Percentiles rank a stretch among this genome's conserved stretches.
Conservation (phyloP, 768 basidiomycete species). For the Pleurotus tuoliensis region DNA sequence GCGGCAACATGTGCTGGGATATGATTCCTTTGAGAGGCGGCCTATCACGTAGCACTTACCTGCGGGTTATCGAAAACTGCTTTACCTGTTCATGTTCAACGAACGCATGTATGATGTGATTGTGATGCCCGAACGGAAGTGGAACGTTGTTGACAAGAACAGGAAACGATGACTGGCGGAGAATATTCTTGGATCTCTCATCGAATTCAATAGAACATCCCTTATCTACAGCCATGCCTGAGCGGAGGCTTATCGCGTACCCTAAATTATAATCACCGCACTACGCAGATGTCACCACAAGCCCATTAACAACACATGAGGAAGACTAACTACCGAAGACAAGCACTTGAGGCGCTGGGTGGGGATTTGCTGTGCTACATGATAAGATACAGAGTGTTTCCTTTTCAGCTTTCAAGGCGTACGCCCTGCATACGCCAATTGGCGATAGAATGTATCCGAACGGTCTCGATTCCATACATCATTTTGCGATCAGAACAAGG, state of each 20-base stretch:
- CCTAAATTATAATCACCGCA: background rate
- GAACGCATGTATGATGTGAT: too few species aligned
- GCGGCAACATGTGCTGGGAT: background rate
- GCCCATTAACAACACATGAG: background rate
- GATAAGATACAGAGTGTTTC: background rate
- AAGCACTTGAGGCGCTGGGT: constrained; percentile 43
- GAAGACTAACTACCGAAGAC: constrained; percentile 23
- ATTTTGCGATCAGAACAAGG: constrained; percentile 55
- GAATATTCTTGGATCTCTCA: too few species aligned
- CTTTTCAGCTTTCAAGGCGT: too few species aligned
- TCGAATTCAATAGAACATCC: background rate
- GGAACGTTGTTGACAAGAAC: too few species aligned
- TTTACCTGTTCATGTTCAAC: too few species aligned
- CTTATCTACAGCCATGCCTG: background rate
- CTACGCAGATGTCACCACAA: background rate
- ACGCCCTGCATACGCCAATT: too few species aligned
- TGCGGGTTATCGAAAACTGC: too few species aligned
- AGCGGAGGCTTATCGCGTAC: background rate
- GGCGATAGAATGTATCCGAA: constrained; percentile 6
- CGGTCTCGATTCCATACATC: background rate
- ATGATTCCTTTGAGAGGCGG: background rate
- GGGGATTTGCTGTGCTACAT: constrained; percentile 14
- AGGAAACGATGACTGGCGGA: too few species aligned
- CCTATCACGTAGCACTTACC: too few species aligned
- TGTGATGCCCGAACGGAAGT: too few species aligned